Conservation (phyloP, 1,284 basidiomycete genomes). For the Cerrena zonata region DNA sequence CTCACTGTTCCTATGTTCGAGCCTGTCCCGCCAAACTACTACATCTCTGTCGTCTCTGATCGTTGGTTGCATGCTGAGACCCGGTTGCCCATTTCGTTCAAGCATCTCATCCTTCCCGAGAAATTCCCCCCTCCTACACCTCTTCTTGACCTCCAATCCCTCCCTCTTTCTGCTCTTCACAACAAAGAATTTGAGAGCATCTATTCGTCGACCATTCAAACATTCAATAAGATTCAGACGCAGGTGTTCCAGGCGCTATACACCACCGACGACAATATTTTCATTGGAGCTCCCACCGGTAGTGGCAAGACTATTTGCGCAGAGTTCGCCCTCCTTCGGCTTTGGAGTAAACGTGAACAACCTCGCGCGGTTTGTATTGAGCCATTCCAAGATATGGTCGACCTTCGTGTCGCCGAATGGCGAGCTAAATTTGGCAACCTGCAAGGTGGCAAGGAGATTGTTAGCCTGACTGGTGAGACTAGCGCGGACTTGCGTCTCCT, state of each 20-base stretch:
- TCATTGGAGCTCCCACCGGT: constrained; percentile 93
- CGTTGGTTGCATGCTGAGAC: constrained; percentile 95
- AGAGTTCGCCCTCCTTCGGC: constrained; percentile 86
- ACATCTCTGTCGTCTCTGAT: constrained; percentile 91
- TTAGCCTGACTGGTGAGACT: constrained; percentile 91
- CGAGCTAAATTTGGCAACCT: constrained; percentile 74
- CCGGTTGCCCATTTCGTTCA: constrained; percentile 92
- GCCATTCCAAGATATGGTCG: constrained; percentile 96
- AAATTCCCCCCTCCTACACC: constrained; percentile 93
- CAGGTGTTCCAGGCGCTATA: constrained; percentile 98
- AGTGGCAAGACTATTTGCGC: constrained; percentile 97
- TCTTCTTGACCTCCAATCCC: constrained; percentile 86
- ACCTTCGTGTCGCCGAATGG: constrained; percentile 87
- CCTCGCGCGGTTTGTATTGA: constrained; percentile 92
- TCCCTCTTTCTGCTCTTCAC: constrained; percentile 86
- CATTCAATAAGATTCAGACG: constrained; percentile 98
- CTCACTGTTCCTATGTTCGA: constrained; percentile 96
- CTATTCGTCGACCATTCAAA: constrained; percentile 72
- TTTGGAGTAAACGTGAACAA: constrained; percentile 84
- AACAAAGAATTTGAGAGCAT: constrained; percentile 86
- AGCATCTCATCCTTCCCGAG: constrained; percentile 94
- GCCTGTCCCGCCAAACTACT: constrained; percentile 95
- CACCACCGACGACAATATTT: constrained; percentile 91
- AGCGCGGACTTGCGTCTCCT: constrained; percentile 86
- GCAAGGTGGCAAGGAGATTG: constrained; percentile 87